Percentiles rank a stretch among this genome's conserved stretches.
Conservation (phyloP, 208 protist genomes). For the Willaertia magna region DNA sequence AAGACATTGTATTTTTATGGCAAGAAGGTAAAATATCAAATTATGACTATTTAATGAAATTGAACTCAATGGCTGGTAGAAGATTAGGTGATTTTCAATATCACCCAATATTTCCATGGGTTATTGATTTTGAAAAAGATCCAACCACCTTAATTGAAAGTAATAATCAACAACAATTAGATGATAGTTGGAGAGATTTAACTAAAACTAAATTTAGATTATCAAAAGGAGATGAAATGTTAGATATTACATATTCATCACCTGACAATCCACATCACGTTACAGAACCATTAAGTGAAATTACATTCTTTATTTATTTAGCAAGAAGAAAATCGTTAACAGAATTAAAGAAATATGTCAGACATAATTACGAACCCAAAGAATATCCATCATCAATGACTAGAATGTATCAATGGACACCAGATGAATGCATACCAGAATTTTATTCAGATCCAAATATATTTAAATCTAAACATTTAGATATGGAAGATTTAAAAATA, state of each 20-base stretch:
- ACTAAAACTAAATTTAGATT: constrained; percentile 6
- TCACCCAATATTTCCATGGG: constrained; percentile 7
- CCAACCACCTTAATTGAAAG: background rate
- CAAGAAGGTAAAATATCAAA: constrained; percentile 42
- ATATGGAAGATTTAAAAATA: constrained; percentile 32
- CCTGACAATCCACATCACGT: constrained; percentile 5
- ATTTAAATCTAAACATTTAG: constrained; percentile 30
- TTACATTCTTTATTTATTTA: background rate
- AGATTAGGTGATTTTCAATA: background rate
- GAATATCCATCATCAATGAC: constrained; percentile 39
- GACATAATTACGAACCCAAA: constrained; percentile 21
- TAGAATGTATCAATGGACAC: constrained; percentile 41
- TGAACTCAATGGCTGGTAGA: constrained; percentile 53
- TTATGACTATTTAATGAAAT: constrained; percentile 61
- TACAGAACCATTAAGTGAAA: background rate
- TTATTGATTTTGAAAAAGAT: background rate
- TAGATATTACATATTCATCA: constrained; percentile 1
- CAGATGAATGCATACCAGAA: constrained; percentile 46
- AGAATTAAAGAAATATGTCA: background rate
- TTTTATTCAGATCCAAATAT: constrained; percentile 36
- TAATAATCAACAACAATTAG: background rate
- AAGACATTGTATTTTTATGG: background rate
- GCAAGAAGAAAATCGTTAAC: background rate
- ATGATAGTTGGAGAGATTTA: constrained; percentile 17
- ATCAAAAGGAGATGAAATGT: constrained; percentile 4